Evolutionary conservation across 2,329 filamentous ascomycete genomes (phyloP).

Genomic region (Fonsecaea erecta): DNA sequence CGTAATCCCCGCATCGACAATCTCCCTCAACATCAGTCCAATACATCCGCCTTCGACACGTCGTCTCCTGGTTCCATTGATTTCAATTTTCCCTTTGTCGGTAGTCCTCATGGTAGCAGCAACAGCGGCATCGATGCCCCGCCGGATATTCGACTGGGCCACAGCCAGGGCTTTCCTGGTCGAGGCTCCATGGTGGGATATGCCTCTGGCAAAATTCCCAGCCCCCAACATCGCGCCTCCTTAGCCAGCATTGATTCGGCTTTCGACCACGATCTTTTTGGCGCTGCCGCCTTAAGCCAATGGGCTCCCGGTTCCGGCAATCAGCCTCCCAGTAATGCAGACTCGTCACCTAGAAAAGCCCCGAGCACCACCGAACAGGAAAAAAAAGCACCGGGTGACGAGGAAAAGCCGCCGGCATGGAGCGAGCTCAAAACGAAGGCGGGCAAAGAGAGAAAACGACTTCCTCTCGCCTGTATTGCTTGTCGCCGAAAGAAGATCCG

Average conservation of each 20-base stretch:
- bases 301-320: slow-evolving; percentile 33
- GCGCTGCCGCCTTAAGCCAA: slow-evolving; percentile 29
- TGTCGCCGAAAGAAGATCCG: slow-evolving; percentile 97
- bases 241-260: slow-evolving; percentile 36
- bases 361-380: slow-evolving; percentile 26
- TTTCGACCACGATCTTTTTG: slow-evolving; percentile 34
- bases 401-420: slow-evolving; percentile 69
- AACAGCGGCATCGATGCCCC: slow-evolving; percentile 35
- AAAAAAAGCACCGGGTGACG: slow-evolving; percentile 54
- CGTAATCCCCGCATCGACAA: slow-evolving; percentile 33
- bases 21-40: slow-evolving; percentile 23
- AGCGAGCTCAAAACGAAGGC: slow-evolving; percentile 87
- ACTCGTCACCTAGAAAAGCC: slow-evolving; percentile 26
- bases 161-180: slow-evolving; percentile 28
- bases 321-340: slow-evolving; percentile 30
- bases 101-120: slow-evolving; percentile 35
- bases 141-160: slow-evolving; percentile 31
- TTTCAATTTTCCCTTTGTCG: slow-evolving; percentile 33
- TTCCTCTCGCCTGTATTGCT: slow-evolving; percentile 92
- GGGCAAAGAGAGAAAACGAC: slow-evolving; percentile 90
- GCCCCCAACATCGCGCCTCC: slow-evolving; percentile 34
- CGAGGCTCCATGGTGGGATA: slow-evolving; percentile 27
- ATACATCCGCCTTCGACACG: slow-evolving; percentile 30
- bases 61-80: slow-evolving; percentile 32
- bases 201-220: slow-evolving; percentile 24